phyloP scores from a whole-genome alignment of 2,329 filamentous ascomycete genomes.

The Atkinsonella texensis region DNA sequence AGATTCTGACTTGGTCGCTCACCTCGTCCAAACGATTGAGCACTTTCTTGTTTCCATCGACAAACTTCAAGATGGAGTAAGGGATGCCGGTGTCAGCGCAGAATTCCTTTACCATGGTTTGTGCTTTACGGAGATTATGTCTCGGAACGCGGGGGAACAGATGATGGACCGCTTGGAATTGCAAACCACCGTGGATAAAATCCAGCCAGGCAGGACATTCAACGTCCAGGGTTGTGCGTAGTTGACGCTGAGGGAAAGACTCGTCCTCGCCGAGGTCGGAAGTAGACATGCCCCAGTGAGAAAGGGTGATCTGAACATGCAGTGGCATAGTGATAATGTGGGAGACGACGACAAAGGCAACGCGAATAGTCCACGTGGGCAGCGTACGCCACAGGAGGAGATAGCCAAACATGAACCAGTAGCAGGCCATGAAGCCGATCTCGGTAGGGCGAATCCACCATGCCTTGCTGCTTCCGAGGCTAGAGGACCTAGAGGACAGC shows the following conservation, averaged over 20 bases:
- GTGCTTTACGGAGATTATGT: conserved; percentile 52
- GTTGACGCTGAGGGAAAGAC: conserved; percentile 56
- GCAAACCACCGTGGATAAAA: conserved; percentile 59
- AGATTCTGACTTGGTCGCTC: conserved; percentile 45
- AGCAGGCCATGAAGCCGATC: conserved; percentile 48
- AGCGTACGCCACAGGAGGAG: conserved; percentile 48
- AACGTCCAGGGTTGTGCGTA: conserved; percentile 63
- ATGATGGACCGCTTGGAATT: conserved; percentile 63
- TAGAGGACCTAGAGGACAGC: conserved; percentile 39
- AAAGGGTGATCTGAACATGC: conserved; percentile 61
- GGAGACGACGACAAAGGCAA: conserved; percentile 50
- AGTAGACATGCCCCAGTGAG: conserved; percentile 62
- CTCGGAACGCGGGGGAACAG: conserved; percentile 56
- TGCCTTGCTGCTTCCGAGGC: conserved; percentile 43
- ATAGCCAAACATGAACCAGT: conserved; percentile 59
- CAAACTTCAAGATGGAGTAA: conserved; percentile 49
- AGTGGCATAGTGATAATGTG: conserved; percentile 56
- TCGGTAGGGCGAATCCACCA: conserved; percentile 59
- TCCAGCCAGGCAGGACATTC: conserved; percentile 62
- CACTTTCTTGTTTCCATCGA: conserved; percentile 47
- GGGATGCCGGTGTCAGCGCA: conserved; percentile 51
- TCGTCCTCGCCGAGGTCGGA: conserved; percentile 51
- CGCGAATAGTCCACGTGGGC: conserved; percentile 43
- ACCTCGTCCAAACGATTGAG: conserved; percentile 41
- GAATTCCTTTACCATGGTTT: conserved; percentile 49